Conservation (phyloP, 805 yeast species). For the Spathaspora gorwiae region DNA sequence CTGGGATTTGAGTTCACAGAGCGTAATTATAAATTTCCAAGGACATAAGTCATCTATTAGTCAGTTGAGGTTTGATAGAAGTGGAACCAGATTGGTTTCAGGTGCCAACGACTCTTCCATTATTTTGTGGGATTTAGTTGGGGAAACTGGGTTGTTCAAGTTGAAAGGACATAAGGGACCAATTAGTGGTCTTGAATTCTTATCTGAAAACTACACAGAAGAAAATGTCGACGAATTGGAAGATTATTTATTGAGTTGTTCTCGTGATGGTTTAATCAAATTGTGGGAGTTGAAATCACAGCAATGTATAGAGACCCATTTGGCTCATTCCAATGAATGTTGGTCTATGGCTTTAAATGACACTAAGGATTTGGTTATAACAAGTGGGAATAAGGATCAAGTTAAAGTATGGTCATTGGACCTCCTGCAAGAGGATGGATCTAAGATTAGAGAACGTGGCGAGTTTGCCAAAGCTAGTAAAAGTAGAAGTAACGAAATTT, state of each 20-base stretch:
- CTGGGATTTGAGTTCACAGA: constrained; percentile 83
- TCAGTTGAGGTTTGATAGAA: constrained; percentile 60
- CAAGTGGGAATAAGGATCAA: constrained; percentile 79
- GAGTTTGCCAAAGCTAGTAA: constrained; percentile 70
- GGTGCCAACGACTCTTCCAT: constrained; percentile 84
- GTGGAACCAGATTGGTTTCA: constrained; percentile 80
- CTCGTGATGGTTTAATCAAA: constrained; percentile 89
- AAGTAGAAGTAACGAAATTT: constrained; percentile 59
- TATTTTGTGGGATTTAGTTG: constrained; percentile 91
- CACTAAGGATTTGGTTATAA: constrained; percentile 43
- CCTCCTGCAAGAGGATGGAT: constrained; percentile 45
- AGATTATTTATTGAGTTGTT: constrained; percentile 69
- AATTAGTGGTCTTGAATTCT: constrained; percentile 68
- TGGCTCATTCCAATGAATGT: constrained; percentile 90
- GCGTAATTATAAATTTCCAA: constrained; percentile 73
- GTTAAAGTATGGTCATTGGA: constrained; percentile 80
- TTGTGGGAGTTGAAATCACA: constrained; percentile 89
- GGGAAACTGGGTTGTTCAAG: constrained; percentile 84
- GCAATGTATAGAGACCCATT: constrained; percentile 90
- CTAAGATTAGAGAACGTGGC: constrained; percentile 54
- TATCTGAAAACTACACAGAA: constrained; percentile 26
- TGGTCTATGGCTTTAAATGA: constrained; percentile 68
- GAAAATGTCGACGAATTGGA: constrained; percentile 48
- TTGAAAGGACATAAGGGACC: constrained; percentile 86
- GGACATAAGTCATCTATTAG: constrained; percentile 91